Evolutionary conservation across 2,329 filamentous ascomycete genomes (phyloP).

Genomic region (Colletotrichum endophyticum): DNA sequence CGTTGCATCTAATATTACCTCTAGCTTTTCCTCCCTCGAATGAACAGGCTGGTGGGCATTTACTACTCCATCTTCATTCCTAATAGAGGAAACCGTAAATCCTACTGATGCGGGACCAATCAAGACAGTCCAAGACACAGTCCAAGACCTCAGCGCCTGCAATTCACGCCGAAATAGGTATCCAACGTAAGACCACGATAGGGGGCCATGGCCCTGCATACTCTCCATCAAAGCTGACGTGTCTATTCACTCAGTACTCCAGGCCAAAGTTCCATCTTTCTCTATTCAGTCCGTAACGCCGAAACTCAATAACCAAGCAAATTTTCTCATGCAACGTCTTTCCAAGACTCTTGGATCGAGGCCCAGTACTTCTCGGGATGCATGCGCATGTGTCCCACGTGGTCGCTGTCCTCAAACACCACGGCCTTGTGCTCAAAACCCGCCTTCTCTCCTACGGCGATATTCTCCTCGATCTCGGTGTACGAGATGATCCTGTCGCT

Average conservation of each 20-base stretch:
- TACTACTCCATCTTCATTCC: neutral
- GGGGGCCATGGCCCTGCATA: neutral
- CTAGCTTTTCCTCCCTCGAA: neutral
- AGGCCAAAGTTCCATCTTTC: neutral
- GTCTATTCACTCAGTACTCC: neutral
- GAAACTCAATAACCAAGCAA: neutral
- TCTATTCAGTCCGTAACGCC: neutral
- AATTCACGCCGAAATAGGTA: neutral
- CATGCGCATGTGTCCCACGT: slow-evolving; percentile 66
- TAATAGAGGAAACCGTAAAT: neutral
- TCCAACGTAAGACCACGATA: neutral
- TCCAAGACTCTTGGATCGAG: slow-evolving; percentile 38
- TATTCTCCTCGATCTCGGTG: slow-evolving; percentile 61
- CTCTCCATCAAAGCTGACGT: neutral
- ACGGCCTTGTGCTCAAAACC: slow-evolving; percentile 57
- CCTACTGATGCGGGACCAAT: neutral
- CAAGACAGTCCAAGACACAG: neutral
- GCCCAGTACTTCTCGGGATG: slow-evolving; percentile 64
- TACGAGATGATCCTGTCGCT: slow-evolving; percentile 61
- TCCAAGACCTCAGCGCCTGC: neutral
- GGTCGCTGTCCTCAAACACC: slow-evolving; percentile 61
- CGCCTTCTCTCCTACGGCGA: slow-evolving; percentile 46
- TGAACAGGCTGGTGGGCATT: neutral
- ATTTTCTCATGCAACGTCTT: neutral
- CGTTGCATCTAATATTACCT: neutral